Evolutionary conservation across 257 asterid species (phyloP), one percentile per base, ranked within the genome.

Genomic region (Solanum tarijense): DNA sequence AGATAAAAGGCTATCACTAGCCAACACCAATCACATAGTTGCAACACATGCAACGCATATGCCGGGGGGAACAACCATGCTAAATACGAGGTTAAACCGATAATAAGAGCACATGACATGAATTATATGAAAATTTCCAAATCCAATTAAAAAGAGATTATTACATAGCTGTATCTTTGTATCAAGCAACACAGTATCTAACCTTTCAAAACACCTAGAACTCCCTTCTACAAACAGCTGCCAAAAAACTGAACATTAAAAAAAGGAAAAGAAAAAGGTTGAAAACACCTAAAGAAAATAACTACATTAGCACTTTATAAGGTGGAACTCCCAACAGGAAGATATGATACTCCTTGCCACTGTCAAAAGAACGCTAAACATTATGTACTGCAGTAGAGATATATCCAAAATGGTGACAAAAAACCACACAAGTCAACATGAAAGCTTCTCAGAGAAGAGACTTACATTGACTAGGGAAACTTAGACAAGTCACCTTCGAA

Each of bases 391-490:
- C 84, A 78, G 55, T 25, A 41, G n/a, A 78, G 84, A 6, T 76
- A 76, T 6, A 38, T 18, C 60, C 34, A 76, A 11, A 76, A 39
- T 76, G 60, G 32, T 43, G 65, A 43, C 38, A 43, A 25, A 7
- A 13, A 79, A 25, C 39, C 65, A 79, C 84, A 79, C 84, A 27
- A 27, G 65, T 79, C 34, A 25, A 27, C 84, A 71, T 86, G 72
- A 76, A 65, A 86, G 87, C 81, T 34, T 62, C 74, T 74, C 83
- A 34, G 76, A 78, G 87, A 88, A 74, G 87, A 88, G 89, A 76
- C 88, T 78, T 76, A 85, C 89, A 86, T 83, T 83, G 88, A 88
- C 90, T 35, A 76, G 88, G 91, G 93, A 83, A 87, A 90, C 39
- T 58, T 87, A 43, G 62, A 79, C 60, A 78, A 79, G 89, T 87